These are phyloP conservation scores for Flueggea neowawraea DNA, from an alignment of 441 rosid species.

Conservation along the genomic window DNA sequence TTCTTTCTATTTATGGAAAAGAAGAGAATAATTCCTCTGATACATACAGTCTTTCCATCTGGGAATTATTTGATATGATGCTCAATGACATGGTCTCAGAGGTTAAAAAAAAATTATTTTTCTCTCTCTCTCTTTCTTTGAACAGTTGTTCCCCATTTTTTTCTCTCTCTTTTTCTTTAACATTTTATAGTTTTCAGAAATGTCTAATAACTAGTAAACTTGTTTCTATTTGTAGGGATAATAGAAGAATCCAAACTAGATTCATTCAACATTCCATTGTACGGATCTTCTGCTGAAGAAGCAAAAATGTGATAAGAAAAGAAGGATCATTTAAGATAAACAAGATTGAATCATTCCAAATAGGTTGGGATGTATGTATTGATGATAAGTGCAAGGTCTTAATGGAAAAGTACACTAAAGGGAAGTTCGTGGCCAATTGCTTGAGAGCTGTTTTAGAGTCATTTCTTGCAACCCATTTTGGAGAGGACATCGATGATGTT, in stretches of 20 bases:
- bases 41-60: neutral
- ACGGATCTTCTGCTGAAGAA: slow-evolving; percentile 11
- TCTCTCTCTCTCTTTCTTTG: too few species aligned
- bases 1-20: slow-evolving; percentile 5
- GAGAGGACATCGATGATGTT: slow-evolving; percentile 6
- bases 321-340: slow-evolving; percentile 14
- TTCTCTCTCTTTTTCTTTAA: neutral
- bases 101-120: neutral
- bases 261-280: slow-evolving; percentile 13
- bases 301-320: slow-evolving; percentile 8
- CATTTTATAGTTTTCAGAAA: neutral
- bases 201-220: neutral
- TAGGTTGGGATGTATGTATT: slow-evolving; percentile 10
- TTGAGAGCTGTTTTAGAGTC: neutral
- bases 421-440: neutral
- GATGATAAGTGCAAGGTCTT: neutral
- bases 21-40: too few species aligned
- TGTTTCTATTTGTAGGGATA: slow-evolving; percentile 1
- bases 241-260: slow-evolving; percentile 15
- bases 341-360: slow-evolving; percentile 1
- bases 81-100: slow-evolving; percentile 16
- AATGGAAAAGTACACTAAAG: slow-evolving; percentile 1
- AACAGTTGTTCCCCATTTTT: neutral
- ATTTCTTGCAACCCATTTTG: slow-evolving; percentile 5
- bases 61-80: slow-evolving; percentile 9